Evolutionary conservation across 768 basidiomycete species (phyloP).

Genomic region (Pleurotus eryngii): DNA sequence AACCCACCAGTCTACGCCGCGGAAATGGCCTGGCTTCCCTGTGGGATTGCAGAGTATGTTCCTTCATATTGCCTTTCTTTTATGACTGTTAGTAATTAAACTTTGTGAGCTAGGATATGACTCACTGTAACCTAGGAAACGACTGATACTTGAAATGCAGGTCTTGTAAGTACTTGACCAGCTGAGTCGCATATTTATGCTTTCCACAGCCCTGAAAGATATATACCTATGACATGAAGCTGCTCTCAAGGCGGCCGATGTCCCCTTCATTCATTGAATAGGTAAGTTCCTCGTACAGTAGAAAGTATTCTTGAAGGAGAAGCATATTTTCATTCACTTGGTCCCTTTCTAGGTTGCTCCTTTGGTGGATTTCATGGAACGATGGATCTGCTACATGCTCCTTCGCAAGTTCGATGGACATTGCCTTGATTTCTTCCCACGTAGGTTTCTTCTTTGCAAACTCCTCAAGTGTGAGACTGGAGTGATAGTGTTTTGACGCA

Average conservation of each 20-base stretch:
- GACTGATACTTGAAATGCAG: conserved; percentile 21
- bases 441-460: conserved; percentile 28
- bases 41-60: conserved; percentile 35
- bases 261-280: conserved; percentile 30
- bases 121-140: conserved; percentile 8
- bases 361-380: background rate
- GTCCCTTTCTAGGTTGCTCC: conserved; percentile 18
- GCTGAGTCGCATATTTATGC: conserved; percentile 29
- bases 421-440: conserved; percentile 17
- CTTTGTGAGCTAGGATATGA: background rate
- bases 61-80: conserved; percentile 19
- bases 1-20: conserved; percentile 35
- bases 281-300: conserved; percentile 37
- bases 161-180: conserved; percentile 23
- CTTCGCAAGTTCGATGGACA: conserved; percentile 20
- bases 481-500: conserved; percentile 5
- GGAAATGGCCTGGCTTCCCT: conserved; percentile 24
- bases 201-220: conserved; percentile 29
- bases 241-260: conserved; percentile 25
- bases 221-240: conserved; percentile 19
- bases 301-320: conserved; percentile 26
- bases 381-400: conserved; percentile 15
- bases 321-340: conserved; percentile 29
- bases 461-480: conserved; percentile 15
- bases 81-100: background rate